These are phyloP conservation scores for Sporothrix sp. DNA, from an alignment of 2,329 filamentous ascomycete species.

Conservation along the genomic window DNA sequence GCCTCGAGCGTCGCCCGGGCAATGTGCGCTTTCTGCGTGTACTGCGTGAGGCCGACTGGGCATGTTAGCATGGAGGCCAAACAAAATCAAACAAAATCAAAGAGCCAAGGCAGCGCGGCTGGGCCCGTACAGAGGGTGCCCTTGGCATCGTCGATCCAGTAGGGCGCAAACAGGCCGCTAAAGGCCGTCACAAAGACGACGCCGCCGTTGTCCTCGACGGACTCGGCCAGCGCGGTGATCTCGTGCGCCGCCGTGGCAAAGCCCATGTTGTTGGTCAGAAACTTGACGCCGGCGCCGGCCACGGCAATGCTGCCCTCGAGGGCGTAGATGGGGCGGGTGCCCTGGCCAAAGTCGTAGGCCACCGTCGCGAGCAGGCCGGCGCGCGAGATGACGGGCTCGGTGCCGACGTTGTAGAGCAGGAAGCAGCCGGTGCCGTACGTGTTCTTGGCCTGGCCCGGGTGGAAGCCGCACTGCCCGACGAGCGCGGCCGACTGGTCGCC, in stretches of 20 bases:
- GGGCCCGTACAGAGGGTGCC: slow-evolving; percentile 62
- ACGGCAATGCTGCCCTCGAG: slow-evolving; percentile 79
- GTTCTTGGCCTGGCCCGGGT: slow-evolving; percentile 75
- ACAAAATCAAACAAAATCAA: slow-evolving; percentile 21
- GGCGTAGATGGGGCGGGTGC: slow-evolving; percentile 58
- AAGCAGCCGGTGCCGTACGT: slow-evolving; percentile 89
- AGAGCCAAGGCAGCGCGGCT: slow-evolving; percentile 16
- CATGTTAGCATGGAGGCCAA: not conserved
- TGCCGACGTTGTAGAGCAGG: slow-evolving; percentile 78
- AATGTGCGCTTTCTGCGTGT: slow-evolving; percentile 77
- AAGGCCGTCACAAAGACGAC: slow-evolving; percentile 85
- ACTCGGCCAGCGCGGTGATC: slow-evolving; percentile 42
- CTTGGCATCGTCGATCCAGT: slow-evolving; percentile 90
- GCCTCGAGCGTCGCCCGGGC: slow-evolving; percentile 83
- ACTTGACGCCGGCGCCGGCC: slow-evolving; percentile 71
- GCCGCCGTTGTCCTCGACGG: slow-evolving; percentile 63
- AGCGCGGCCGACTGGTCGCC: slow-evolving; percentile 81
- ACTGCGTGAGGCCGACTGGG: slow-evolving; percentile 68
- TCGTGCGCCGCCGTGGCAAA: slow-evolving; percentile 44
- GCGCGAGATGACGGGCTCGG: slow-evolving; percentile 74
- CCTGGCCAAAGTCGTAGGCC: slow-evolving; percentile 66
- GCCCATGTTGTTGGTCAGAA: slow-evolving; percentile 54
- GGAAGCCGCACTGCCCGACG: slow-evolving; percentile 78
- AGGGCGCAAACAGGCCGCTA: slow-evolving; percentile 81
- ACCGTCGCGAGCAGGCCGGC: slow-evolving; percentile 79